Evolutionary conservation across 2,329 filamentous ascomycete genomes (phyloP).

Genomic region (Cladophialophora chaetospira): DNA sequence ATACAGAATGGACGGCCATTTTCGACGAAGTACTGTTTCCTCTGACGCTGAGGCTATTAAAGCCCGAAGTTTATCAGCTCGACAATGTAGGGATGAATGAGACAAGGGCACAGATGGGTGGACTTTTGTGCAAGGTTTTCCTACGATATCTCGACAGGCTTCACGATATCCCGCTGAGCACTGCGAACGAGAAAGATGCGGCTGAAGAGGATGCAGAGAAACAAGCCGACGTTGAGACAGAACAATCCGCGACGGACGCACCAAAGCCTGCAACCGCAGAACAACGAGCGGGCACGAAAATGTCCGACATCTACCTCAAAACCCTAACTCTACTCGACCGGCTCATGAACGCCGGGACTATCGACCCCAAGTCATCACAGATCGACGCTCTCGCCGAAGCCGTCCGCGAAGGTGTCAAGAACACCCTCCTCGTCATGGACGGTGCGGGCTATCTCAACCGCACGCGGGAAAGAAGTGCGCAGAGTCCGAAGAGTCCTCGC

Average conservation of each 20-base stretch:
- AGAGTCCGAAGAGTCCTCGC: constrained; percentile 1
- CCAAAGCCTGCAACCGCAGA: neutral
- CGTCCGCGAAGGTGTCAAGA: constrained; percentile 92
- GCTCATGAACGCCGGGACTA: constrained; percentile 72
- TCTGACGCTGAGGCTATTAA: constrained; percentile 80
- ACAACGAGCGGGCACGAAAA: constrained; percentile 38
- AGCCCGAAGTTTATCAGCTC: constrained; percentile 90
- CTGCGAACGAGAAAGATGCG: neutral
- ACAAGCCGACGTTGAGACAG: neutral
- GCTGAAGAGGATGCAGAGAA: neutral
- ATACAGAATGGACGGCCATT: constrained; percentile 87
- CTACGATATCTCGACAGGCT: constrained; percentile 86
- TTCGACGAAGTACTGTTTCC: constrained; percentile 94
- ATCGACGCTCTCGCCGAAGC: constrained; percentile 73
- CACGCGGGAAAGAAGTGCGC: neutral
- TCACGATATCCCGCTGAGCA: constrained; percentile 72
- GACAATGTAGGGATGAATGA: constrained; percentile 94
- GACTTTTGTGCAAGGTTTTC: constrained; percentile 91
- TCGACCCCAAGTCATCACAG: constrained; percentile 10
- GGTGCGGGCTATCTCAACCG: constrained; percentile 74
- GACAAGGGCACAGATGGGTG: constrained; percentile 87
- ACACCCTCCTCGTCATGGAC: constrained; percentile 92
- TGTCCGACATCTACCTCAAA: constrained; percentile 81
- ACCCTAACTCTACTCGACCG: constrained; percentile 95
- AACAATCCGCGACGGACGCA: neutral